Evolutionary conservation across 495 filamentous ascomycete species (phyloP), one percentile per base, ranked within the genome.

Genomic region (Penicillium dipodomyicola): DNA sequence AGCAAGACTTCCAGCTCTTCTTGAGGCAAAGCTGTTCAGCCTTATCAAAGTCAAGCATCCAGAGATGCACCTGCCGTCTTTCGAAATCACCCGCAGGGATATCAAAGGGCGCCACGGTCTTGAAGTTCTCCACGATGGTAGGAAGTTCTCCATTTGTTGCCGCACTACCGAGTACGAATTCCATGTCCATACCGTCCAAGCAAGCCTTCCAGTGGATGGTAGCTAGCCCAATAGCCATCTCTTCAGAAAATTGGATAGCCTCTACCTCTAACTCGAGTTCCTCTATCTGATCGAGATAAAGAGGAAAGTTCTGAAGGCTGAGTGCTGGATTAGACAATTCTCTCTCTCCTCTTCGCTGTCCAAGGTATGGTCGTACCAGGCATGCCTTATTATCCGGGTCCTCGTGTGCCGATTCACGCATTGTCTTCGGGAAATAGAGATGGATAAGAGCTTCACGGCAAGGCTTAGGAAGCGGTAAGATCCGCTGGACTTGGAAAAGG

Each of bases 281-380:
- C 40, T 42, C 40, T 42, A 42, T 22, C 40, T 42, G 40, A 22
- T 42, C 40, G 19, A 42, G 40, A 20, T 42, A 42, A 10, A 42
- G 40, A 42, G 40, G 40, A 42, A 42, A 42, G n/a, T 42, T 42
- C 40, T 42, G 40, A 22, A 42, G 40, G 17, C 40, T 42, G 40
- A 42, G 17, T 42, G 19, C 17, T 20, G 17, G 17, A 42, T 19
- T 22, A 22, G 19, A 22, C 0, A 22, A 10, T 22, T 22, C 17
- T 19, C 40, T 5, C 40, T 42, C 17, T 22, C 17, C 19, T 20
- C 40, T 22, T 22, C 40, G 40, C 40, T 22, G 40, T 22, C 40
- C 40, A 42, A 42, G 40, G 17, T 42, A 42, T 22, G 40, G 40
- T 42, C 40, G 40, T 10, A 42, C 40, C 22, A 42, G 40, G 22